Evolutionary conservation across 2,329 filamentous ascomycete species (phyloP).

Genomic region (Alternaria hordeiaustralica): DNA sequence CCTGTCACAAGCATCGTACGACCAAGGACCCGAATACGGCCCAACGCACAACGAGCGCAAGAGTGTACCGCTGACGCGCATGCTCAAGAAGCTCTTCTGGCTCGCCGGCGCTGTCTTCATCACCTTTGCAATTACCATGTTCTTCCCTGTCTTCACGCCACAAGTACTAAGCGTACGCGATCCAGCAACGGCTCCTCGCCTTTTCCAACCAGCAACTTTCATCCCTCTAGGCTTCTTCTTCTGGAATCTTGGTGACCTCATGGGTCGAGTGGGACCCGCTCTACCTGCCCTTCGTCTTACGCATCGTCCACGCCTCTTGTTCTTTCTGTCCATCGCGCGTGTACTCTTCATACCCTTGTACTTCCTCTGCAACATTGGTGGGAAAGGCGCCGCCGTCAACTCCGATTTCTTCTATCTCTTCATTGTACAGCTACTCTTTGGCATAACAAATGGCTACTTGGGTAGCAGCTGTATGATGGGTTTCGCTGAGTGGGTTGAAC

Average conservation of each 20-base stretch:
- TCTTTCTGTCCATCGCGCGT: slow-evolving; percentile 70
- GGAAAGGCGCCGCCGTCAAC: slow-evolving; percentile 68
- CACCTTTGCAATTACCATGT: slow-evolving; percentile 87
- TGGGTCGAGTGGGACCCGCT: slow-evolving; percentile 74
- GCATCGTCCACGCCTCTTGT: slow-evolving; percentile 69
- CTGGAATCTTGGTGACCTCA: slow-evolving; percentile 90
- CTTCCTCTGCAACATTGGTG: slow-evolving; percentile 84
- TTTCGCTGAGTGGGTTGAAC: slow-evolving; percentile 78
- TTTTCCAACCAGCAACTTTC: slow-evolving; percentile 78
- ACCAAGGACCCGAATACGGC: slow-evolving; percentile 34
- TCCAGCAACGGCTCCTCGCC: slow-evolving; percentile 55
- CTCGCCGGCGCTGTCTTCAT: slow-evolving; percentile 77
- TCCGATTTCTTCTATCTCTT: slow-evolving; percentile 90
- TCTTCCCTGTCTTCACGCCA: slow-evolving; percentile 89
- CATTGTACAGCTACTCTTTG: slow-evolving; percentile 83
- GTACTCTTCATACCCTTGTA: slow-evolving; percentile 82
- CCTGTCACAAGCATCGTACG: slow-evolving; percentile 25
- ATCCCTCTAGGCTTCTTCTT: slow-evolving; percentile 89
- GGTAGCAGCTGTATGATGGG: slow-evolving; percentile 92
- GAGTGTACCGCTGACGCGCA: slow-evolving; percentile 64
- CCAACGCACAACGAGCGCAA: slow-evolving; percentile 45
- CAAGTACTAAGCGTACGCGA: slow-evolving; percentile 53
- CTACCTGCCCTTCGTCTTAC: slow-evolving; percentile 63
- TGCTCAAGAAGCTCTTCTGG: slow-evolving; percentile 82
- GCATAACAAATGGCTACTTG: slow-evolving; percentile 85